These are phyloP conservation scores for Fusarium sp. DNA, from an alignment of 2,329 filamentous ascomycete genomes.

Conservation along the genomic window DNA sequence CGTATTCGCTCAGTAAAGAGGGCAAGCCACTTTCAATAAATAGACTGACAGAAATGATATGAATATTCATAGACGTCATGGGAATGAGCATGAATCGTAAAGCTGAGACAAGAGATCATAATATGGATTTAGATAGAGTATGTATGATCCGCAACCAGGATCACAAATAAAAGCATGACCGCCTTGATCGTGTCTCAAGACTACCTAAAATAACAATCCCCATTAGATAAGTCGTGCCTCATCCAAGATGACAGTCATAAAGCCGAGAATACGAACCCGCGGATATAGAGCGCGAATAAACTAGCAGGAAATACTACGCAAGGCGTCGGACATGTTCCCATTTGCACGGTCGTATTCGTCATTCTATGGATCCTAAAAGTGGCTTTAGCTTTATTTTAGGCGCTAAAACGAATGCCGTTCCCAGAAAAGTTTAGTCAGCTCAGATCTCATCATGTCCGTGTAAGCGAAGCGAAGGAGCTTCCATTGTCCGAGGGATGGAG, in stretches of 20 bases:
- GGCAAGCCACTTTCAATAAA: constrained; percentile 13
- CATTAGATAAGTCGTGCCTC: not conserved
- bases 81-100: not conserved
- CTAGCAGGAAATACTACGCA: not conserved
- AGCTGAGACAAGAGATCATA: not conserved
- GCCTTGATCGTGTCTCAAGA: not conserved
- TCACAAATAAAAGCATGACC: not conserved
- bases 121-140: not conserved
- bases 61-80: constrained; percentile 4
- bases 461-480: constrained; percentile 37
- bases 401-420: constrained; percentile 30
- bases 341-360: constrained; percentile 33
- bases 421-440: constrained; percentile 23
- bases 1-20: constrained; percentile 24
- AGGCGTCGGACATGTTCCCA: constrained; percentile 1
- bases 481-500: constrained; percentile 19
- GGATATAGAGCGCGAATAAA: constrained; percentile 23
- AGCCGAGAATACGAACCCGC: not conserved
- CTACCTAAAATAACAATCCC: not conserved
- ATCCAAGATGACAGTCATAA: not conserved
- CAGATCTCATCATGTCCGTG: constrained; percentile 21
- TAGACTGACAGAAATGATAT: not conserved
- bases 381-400: constrained; percentile 21
- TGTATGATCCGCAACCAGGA: constrained; percentile 3
- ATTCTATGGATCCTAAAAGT: constrained; percentile 20